Base-by-base conservation (phyloP, 2,329 filamentous ascomycete genomes). In the Sporothrix pallida region DNA sequence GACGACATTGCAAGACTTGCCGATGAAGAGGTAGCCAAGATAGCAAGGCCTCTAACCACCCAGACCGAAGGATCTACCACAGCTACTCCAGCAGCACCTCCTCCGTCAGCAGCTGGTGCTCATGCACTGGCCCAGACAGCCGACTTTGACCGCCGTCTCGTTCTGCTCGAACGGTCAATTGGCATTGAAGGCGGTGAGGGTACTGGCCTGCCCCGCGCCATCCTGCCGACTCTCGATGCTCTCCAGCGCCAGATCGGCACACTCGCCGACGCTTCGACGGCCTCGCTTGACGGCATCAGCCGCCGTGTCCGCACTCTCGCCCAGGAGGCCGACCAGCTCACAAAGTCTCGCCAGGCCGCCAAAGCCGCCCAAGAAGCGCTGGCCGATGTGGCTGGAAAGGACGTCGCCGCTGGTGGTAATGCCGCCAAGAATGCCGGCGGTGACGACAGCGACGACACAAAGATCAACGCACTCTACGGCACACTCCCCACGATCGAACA, bases 381-480 rank as follows among this genome's bases (percentile, higher is more conserved):
- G 26, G 84, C 58, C 15, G 70, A 46, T n/a, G 56, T 26, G 42
- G 13, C 26, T 0, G 63, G 23, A 37, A 37, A 37, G 31, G 31
- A 37, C 5, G 31, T 37, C 15, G 69, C 20, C 50, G 60, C 62
- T 12, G 9, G 80, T 83, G 3, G 69, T 75, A 15, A 77, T 9
- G 15, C 58, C 15, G 26, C 31, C 58, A 4, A 83, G 85, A 23
- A 78, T 79, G 9, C 81, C 77, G 8, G 2, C 56, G 62, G 72
- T 80, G 71, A 37, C 42, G 83, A 88, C 9, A 94, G 97, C 78
- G 92, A 97, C 78, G 87, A 90, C 56, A 87, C 93, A 71, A 97
- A 97, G 81, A 92, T 99, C 80, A 96, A 97, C 77, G 93, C 95
- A 1, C 88, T 99, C 5, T 98, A 98, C 82, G 92, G 93, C 0